Evolutionary conservation across 192 early-diverging fungal genomes (phyloP), one percentile per base, ranked within the genome.

Genomic region (Coemansia erecta): DNA sequence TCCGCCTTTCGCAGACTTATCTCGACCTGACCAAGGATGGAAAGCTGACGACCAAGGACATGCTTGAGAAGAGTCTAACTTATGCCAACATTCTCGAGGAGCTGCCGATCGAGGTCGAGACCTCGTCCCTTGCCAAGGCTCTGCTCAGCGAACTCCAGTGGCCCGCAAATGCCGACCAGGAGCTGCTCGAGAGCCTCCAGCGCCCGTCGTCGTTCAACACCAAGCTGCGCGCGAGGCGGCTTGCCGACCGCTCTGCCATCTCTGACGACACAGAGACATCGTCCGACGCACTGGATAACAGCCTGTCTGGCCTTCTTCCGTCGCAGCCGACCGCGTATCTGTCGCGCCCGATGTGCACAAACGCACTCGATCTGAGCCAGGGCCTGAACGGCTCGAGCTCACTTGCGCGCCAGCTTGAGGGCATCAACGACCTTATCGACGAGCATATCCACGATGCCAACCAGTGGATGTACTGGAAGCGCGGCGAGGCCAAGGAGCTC

Each of bases 401-500:
- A 31, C 63, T 80, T 26, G 17, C 33, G 44, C 70, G 71, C 12
- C 77, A 72, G 60, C 72, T 91, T 42, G 94, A 95, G 73, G 80
- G 86, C 14, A 90, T 89, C 71, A 80, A 92, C 42, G 94, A 96
- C 69, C 90, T 91, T 70, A 85, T 94, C 23, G 97, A 99, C 56
- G 92, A 91, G 23, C 87, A 95, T 53, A 87, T 87, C 47, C 92
- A 92, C 75, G 90, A 95, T 65, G 90, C 92, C 60, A 89, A 87
- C 84, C 87, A 92, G 66, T 95, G 93, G 84, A 87, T 91, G 63
- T 91, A 91, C 73, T 98, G 97, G 97, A 90, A 97, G 79, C 88
- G 94, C 63, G 88, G 84, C 54, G 81, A 90, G 69, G 86, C 89
- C 59, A 89, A 90, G 71, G 97, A 98, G 68, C 89, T 94, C 81